Evolutionary conservation across 805 yeast genomes (phyloP), one percentile per base, ranked within the genome.

Genomic region (Jamesozyma hellenica): DNA sequence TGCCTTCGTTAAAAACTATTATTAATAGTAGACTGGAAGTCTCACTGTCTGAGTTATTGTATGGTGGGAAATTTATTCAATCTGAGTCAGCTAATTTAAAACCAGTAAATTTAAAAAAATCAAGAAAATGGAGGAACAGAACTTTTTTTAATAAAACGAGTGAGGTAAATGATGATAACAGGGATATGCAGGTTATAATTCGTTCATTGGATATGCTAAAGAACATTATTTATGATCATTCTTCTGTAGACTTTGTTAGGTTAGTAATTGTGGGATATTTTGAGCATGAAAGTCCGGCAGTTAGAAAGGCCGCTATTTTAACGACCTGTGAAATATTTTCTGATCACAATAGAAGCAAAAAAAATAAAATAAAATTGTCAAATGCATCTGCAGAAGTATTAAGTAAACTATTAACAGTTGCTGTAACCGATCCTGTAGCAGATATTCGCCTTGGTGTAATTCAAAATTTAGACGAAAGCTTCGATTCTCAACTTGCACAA

Each of bases 401-500:
- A 33, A 85, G 81, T 42, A 83, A 82, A 55, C 65, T 92, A 15
- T 62, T 92, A 28, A 75, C 94, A 0, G 71, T 86, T 8, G 86
- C 94, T 2, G 82, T 90, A 12, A 82, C 95, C 0, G 99, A 92
- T 50, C 85, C 95, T 0, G 75, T 75, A 3, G 75, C 90, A 2
- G 96, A 88, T 42, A 84, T 90, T 26, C 68, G 99, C 41, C 63
- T 83, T 9, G 88, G 83, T 45, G 86, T 90, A 1, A 65, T 92
- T 42, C 71, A 72, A 38, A 72, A 87, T 34, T 65, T 94, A 29
- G 83, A 83, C 28, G 72, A 78, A 2, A 71, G 72, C 42, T 83
- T 90, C 56, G 96, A 92, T 52, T 84, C 95, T 0, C 97, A 92
- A 52, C 62, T 92, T 26, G 85, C 96, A 0, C 97, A 92, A 58